These are phyloP conservation scores for Diplogelasinospora grovesii DNA, from an alignment of 495 filamentous ascomycete genomes.

Conservation along the genomic window DNA sequence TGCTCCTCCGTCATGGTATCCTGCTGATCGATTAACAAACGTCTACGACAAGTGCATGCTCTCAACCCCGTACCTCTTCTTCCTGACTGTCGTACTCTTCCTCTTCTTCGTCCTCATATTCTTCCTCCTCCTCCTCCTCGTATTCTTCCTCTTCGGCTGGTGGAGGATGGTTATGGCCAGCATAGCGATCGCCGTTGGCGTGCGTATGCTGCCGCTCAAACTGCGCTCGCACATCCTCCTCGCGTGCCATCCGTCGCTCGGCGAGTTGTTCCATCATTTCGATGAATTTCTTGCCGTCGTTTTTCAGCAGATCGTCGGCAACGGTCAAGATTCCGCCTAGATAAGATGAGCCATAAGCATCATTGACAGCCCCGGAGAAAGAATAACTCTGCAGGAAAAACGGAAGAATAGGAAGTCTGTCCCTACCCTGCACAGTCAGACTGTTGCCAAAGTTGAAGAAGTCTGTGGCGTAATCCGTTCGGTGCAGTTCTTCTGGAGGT, in stretches of 20 bases:
- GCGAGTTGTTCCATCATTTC: conserved; percentile 99
- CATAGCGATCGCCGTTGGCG: conserved; percentile 36
- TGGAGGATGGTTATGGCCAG: conserved; percentile 43
- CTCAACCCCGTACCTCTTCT: conserved; percentile 50
- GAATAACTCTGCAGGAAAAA: conserved; percentile 32
- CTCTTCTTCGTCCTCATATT: conserved; percentile 76
- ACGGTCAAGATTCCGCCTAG: conserved; percentile 96
- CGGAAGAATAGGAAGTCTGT: conserved; percentile 31
- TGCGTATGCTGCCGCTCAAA: conserved; percentile 55
- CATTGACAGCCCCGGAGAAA: conserved; percentile 25
- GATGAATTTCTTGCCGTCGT: conserved; percentile 99
- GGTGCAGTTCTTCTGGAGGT: conserved; percentile 48
- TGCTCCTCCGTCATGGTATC: conserved; percentile 96
- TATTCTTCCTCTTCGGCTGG: conserved; percentile 73
- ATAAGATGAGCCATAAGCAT: conserved; percentile 39
- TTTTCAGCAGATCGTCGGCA: conserved; percentile 95
- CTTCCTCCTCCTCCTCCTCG: conserved; percentile 55
- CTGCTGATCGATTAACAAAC: conserved; percentile 46
- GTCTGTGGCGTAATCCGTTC: conserved; percentile 64
- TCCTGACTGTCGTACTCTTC: conserved; percentile 84
- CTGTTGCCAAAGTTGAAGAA: conserved; percentile 98
- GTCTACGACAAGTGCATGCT: background rate
- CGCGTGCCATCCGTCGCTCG: conserved; percentile 91
- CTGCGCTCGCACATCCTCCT: conserved; percentile 80
- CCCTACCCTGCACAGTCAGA: conserved; percentile 89